Base-by-base conservation (phyloP, 2,329 filamentous ascomycete species). In the Fonsecaea monophora region DNA sequence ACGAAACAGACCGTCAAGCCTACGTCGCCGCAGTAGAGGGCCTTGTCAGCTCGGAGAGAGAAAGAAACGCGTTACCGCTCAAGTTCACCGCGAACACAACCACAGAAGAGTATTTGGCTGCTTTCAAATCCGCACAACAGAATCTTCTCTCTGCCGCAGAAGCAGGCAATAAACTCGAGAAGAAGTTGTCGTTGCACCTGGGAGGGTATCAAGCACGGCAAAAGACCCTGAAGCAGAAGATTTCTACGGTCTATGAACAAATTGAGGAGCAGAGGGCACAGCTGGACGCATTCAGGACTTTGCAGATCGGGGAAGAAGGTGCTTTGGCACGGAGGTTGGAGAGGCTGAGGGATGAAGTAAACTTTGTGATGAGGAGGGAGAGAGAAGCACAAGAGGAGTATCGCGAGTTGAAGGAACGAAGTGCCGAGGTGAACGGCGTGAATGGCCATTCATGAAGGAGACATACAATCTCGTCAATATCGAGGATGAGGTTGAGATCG, bases 371-470 rank as follows among this genome's bases (percentile, higher is more conserved):
- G 72, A 87, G 87, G 73, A 84, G 94, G 69, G 94, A 98, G 82
- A 85, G 94, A 66, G 92, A 97, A 80, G 93, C 92, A 6, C 95
- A 99, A 80, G 93, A 97, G 70, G 77, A 90, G 74, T 99, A 95
- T 77, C 86, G 91, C 73, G 82, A 81, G 70, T 86, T 88, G 66
- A 92, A 86, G 79, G 92, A 50, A 93, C 55, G 95, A 98, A 82
- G 78, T 97, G 71, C 87, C 89, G 56, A 82, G 5, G 30, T 62
- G 10, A 66, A 66, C 35, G 66, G 66, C 8, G 37, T 68, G 10
- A 65, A 65, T 37, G 63, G 66, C 3, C 68, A 68, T 65, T 45
- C 58, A 59, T 68, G 48, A 30, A 30, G 45, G 45, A 5, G 2
- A 5, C 5, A 50, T 30, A 18, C 18, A 30, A 3, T 9, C 18